These are phyloP conservation scores for Circinella minor DNA, from an alignment of 371 early-diverging fungal species.

Conservation along the genomic window DNA sequence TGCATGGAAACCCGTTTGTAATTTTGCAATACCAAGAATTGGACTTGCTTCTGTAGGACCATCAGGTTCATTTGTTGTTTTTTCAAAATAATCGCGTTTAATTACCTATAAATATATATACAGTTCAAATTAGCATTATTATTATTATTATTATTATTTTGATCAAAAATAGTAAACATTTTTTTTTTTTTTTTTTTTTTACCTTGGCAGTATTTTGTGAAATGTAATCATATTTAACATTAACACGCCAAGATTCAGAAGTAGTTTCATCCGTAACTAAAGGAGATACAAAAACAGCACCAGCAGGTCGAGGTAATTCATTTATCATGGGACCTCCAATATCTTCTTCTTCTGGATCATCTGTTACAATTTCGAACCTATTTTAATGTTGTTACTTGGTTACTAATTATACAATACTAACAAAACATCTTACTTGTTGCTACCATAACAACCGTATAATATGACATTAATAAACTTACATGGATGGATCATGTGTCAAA, in stretches of 20 bases:
- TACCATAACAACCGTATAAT: too few species aligned
- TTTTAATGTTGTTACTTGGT: background rate
- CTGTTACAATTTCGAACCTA: constrained; percentile 43
- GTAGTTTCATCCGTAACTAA: constrained; percentile 47
- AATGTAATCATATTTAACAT: constrained; percentile 45
- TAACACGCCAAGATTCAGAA: constrained; percentile 43
- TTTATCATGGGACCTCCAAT: constrained; percentile 25
- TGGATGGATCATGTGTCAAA: constrained; percentile 45
- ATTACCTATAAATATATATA: constrained; percentile 22
- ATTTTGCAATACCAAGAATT: constrained; percentile 40
- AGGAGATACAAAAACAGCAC: constrained; percentile 42
- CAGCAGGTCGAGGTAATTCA: constrained; percentile 46
- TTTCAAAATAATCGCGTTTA: constrained; percentile 46
- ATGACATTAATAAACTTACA: constrained; percentile 3
- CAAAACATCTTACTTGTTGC: too few species aligned
- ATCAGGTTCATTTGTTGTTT: constrained; percentile 28
- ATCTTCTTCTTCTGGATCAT: constrained; percentile 29
- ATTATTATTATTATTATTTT: too few species aligned
- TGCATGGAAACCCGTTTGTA: constrained; percentile 41
- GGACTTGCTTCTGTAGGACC: constrained; percentile 28
- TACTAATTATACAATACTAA: background rate
- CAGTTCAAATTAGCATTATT: background rate
- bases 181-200: background rate
- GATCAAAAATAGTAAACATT: too few species aligned
- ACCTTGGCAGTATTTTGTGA: constrained; percentile 41